Evolutionary conservation across 176 grass and related monocot genomes (phyloP), one percentile per base, ranked within the genome.

Genomic region (Aegilops umbellulata): DNA sequence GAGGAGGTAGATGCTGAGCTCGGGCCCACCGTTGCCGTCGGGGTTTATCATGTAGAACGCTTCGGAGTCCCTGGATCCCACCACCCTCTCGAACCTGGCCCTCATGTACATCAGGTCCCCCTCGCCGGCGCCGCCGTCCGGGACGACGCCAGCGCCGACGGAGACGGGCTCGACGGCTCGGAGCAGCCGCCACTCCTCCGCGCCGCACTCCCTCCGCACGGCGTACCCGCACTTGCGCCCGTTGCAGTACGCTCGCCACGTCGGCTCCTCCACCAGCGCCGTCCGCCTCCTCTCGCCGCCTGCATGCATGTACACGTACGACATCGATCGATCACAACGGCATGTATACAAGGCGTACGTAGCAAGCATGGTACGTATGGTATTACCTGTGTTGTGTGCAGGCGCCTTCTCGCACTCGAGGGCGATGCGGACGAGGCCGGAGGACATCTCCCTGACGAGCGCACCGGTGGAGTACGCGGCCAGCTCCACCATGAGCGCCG

Each of bases 61-160:
- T 81, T 93, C 94, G 7, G 88, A 93, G 60, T 95, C 89, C 84
- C 85, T 92, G 8, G 87, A 92, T 22, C 94, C 94, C 32, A 94
- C 94, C 74, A 97, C 92, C 57, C 94, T 78, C 89, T 97, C 94
- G 64, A 97, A 97, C 87, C 72, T 94, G 7, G 94, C 92, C 64
- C 94, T 84, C 94, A 97, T 97, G 82, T 97, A 97, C 94, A 97
- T 94, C 35, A 97, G 79, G 78, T 95, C 89, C 11, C 88, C 93
- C 58, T 92, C 87, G 10, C 69, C 77, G 24, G 17, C 55, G 7
- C 3, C 67, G 0, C 67, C 49, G 53, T 71, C 80, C 20, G 95
- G 90, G 29, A 97, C 89, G 11, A 97, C 93, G 25, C 93, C 93
- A 16, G 95, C 92, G 42, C 95, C 93, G 0, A 94, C 89, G 13